Base-by-base conservation (phyloP, 2,329 filamentous ascomycete species). In the Exophiala lecanii-corni region DNA sequence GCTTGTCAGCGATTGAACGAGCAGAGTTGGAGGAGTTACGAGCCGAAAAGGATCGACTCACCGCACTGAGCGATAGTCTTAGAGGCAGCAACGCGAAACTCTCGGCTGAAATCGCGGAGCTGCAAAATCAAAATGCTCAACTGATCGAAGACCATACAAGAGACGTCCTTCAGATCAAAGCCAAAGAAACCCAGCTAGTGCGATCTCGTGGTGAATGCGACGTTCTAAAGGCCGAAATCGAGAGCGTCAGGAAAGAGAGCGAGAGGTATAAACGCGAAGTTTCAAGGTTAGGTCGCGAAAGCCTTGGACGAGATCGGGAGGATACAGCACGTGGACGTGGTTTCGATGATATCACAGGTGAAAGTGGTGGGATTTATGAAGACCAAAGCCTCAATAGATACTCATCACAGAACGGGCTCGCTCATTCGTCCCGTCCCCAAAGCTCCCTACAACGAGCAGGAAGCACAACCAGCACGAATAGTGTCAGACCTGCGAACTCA, bases 101-200 rank as follows among this genome's bases (percentile, higher is more conserved):
- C 36, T 77, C 81, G 47, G 92, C 88, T 0, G 88, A 96, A 62
- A 84, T 97, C 31, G 84, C 91, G 55, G 92, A 97, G 65, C 76
- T 98, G 20, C 94, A 96, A 67, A 94, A 95, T 58, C 88, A 96
- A 62, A 98, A 98, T 59, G 92, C 92, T 17, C 85, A 92, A 51
- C 74, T 98, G 23, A 98, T 98, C 49, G 92, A 98, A 66, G 91
- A 97, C 58, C 91, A 97, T 63, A 98, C 92, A 0, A 78, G 91
- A 36, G 91, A 98, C 58, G 88, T 96, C 0, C 74, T 98, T 31
- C 92, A 89, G 56, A 94, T 98, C 69, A 97, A 97, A 64, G 92
- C 92, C 10, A 98, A 98, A 66, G 92, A 98, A 65, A 97, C 92
- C 2, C 92, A 98, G 58, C 76, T 98, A 4, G 91, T 97, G 7